Percentiles rank a stretch among this genome's conserved stretches.
These are phyloP conservation scores for Graphiopsis chlorocephala DNA, from an alignment of 2,329 filamentous ascomycete species.

Conservation along the genomic window DNA sequence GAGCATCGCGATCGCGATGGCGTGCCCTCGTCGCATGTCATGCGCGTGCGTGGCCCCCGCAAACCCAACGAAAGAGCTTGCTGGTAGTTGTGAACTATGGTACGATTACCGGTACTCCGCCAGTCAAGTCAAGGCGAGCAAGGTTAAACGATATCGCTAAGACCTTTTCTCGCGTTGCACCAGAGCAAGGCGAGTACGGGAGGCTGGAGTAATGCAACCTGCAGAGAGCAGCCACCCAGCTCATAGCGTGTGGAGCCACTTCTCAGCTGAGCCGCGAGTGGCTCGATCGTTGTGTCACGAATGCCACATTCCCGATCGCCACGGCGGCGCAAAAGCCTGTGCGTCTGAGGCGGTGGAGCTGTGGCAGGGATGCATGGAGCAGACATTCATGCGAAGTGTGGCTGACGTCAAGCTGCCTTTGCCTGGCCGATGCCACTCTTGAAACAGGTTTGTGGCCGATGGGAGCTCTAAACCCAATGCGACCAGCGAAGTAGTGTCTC, in stretches of 20 bases:
- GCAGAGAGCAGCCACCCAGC: background rate
- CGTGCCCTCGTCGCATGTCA: background rate
- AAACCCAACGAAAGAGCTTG: background rate
- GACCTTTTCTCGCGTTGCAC: background rate
- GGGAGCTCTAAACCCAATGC: constrained; percentile 8
- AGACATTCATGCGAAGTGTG: background rate
- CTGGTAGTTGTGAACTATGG: background rate
- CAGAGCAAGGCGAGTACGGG: background rate
- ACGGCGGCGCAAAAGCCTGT: constrained; percentile 1
- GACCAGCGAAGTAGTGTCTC: constrained; percentile 7
- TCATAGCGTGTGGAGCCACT: background rate
- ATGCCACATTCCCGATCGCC: constrained; percentile 5
- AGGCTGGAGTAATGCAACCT: constrained; percentile 4
- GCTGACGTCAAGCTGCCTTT: constrained; percentile 10
- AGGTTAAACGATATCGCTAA: background rate
- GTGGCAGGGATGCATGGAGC: constrained; percentile 1
- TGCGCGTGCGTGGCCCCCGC: background rate
- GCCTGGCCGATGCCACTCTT: constrained; percentile 4
- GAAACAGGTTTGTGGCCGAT: constrained; percentile 11
- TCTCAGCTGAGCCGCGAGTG: constrained; percentile 8
- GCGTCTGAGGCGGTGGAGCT: constrained; percentile 2
- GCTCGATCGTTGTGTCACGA: constrained; percentile 11
- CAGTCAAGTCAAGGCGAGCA: background rate
- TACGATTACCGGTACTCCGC: background rate
- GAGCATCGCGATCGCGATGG: background rate